These are phyloP conservation scores for Omphalotus olearius DNA, from an alignment of 1,284 basidiomycete species.

Conservation along the genomic window DNA sequence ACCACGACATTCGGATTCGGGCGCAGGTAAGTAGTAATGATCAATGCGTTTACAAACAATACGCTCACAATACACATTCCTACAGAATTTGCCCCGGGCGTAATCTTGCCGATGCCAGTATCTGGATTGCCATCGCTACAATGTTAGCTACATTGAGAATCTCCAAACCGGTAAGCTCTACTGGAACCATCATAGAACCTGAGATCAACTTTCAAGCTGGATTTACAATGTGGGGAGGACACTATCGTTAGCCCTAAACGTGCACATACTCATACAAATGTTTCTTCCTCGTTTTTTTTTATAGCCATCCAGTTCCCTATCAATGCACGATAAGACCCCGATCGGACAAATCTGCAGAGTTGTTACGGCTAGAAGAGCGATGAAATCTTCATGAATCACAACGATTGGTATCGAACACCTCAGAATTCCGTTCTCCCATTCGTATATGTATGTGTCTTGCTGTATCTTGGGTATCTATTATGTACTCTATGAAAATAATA, in stretches of 20 bases:
- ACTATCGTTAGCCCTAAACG: background rate
- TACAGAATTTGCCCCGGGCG: background rate
- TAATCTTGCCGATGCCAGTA: background rate
- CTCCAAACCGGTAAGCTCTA: background rate
- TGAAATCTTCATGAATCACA: no score
- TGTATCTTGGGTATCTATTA: no score
- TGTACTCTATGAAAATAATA: no score
- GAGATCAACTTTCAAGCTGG: background rate
- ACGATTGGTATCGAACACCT: no score
- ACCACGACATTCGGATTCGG: background rate
- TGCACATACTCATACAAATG: no score
- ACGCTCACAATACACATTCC: background rate
- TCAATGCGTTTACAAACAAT: background rate
- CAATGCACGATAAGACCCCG: no score
- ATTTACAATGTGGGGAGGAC: background rate
- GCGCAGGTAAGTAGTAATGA: background rate
- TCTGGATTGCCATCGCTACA: background rate
- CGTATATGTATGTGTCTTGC: no score
- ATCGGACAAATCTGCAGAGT: no score
- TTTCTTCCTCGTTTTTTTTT: no score
- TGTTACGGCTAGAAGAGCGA: no score
- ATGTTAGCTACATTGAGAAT: background rate
- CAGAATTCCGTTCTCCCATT: no score
- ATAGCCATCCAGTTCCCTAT: no score
- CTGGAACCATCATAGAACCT: background rate